Conservation (phyloP, 768 basidiomycete genomes). For the Leccinum incarnatum region DNA sequence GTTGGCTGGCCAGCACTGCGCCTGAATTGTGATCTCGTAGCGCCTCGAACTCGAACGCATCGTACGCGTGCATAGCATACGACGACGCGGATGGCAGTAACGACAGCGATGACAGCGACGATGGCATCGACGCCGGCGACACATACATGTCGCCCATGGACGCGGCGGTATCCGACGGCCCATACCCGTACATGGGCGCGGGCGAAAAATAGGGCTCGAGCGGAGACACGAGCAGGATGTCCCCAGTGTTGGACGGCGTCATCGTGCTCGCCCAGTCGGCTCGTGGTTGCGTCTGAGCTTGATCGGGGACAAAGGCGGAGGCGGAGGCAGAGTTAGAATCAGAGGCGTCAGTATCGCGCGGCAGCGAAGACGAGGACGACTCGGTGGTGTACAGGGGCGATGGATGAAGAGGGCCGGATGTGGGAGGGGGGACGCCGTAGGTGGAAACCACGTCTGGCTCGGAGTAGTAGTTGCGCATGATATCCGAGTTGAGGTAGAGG, state of each 20-base stretch:
- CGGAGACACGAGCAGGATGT: slow-evolving; percentile 16
- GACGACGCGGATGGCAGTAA: slow-evolving; percentile 4
- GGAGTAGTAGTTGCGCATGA: slow-evolving; percentile 22
- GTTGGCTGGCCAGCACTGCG: slow-evolving; percentile 19
- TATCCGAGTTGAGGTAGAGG: slow-evolving; percentile 22
- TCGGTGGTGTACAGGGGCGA: slow-evolving; percentile 22
- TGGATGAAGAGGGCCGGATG: slow-evolving; percentile 6
- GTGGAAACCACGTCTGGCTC: slow-evolving; percentile 9
- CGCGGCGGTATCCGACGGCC: slow-evolving; percentile 18
- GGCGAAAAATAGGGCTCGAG: slow-evolving; percentile 16
- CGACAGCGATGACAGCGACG: background rate
- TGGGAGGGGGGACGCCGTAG: slow-evolving; percentile 8
- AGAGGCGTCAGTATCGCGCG: slow-evolving; percentile 5
- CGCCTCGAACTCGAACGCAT: slow-evolving; percentile 34
- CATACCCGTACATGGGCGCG: slow-evolving; percentile 16
- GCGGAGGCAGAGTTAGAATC: background rate
- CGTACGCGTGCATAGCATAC: slow-evolving; percentile 23
- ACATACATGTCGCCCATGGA: slow-evolving; percentile 16
- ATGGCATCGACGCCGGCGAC: background rate
- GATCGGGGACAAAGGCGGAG: slow-evolving; percentile 13
- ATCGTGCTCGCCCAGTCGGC: slow-evolving; percentile 13
- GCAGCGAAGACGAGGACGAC: slow-evolving; percentile 5
- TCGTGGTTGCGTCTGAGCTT: background rate
- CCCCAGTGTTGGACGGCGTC: slow-evolving; percentile 1
- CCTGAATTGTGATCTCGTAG: slow-evolving; percentile 28